Evolutionary conservation across 352 stramenopile species (phyloP).

Genomic region (Globisporangium recalcitrans): DNA sequence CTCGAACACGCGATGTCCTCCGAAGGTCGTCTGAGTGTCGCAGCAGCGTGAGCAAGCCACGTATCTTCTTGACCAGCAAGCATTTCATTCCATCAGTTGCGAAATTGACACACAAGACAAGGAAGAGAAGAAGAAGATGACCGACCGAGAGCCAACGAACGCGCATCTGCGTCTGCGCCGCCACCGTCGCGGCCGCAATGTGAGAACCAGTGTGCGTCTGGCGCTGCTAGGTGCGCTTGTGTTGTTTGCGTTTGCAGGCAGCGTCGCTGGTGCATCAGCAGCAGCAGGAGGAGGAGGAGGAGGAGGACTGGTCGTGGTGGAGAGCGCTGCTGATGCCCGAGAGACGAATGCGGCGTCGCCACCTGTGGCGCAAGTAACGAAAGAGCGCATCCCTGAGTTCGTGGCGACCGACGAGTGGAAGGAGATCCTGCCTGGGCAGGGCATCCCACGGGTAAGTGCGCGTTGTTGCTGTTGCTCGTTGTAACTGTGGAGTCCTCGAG

Average conservation of each 20-base stretch:
- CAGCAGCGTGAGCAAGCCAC: constrained; percentile 1
- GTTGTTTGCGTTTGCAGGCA: constrained; percentile 7
- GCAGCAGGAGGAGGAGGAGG: background rate
- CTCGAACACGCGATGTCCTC: background rate
- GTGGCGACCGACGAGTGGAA: constrained; percentile 56
- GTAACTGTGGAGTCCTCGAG: no score
- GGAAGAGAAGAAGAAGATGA: background rate
- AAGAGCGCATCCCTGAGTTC: constrained; percentile 41
- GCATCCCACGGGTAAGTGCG: constrained; percentile 45
- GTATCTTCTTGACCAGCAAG: no score
- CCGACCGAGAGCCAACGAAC: constrained; percentile 1
- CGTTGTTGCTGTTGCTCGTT: background rate
- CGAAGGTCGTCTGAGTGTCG: constrained; percentile 8
- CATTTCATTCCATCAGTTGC: background rate
- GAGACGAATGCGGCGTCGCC: constrained; percentile 2
- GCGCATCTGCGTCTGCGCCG: constrained; percentile 1
- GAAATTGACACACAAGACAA: constrained; percentile 8
- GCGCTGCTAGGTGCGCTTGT: constrained; percentile 1
- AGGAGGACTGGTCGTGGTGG: constrained; percentile 10
- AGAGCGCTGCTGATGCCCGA: constrained; percentile 5
- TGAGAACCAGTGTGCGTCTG: background rate
- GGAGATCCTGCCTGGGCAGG: constrained; percentile 48
- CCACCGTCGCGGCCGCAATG: background rate
- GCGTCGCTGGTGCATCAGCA: background rate
- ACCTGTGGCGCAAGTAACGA: background rate